Base-by-base conservation (phyloP, 495 filamentous ascomycete genomes). In the Penicillium psychrofluorescens region DNA sequence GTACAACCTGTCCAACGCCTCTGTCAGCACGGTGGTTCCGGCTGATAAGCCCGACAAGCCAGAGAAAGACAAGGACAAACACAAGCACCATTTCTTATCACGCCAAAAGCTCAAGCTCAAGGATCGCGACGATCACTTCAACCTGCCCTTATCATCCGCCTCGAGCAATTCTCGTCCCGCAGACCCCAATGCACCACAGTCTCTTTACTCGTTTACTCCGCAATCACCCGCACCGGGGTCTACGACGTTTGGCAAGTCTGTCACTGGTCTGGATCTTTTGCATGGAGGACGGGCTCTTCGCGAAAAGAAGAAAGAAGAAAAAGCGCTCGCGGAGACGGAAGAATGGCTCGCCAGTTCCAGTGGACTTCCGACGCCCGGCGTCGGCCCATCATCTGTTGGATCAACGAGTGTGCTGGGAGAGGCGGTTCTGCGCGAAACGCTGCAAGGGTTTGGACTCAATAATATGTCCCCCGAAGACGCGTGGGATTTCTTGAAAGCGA, bases 401-500 rank as follows among this genome's bases (percentile, higher is more conserved):
- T 29, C 57, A 64, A 9, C 48, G 54, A 5, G 63, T 9, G 40
- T 56, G 8, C 49, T 67, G 5, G 63, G 58, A 4, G 67, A 72
- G 11, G 62, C 68, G 27, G 58, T 64, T 11, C 41, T 76, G 9
- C 66, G 71, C 22, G 74, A 77, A 27, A 66, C 63, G 6, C 51
- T 76, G 14, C 72, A 75, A 41, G 74, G 75, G 0, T 81, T 86
- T 51, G 88, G 88, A 1, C 66, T 95, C 15, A 78, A 86, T 46
- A 88, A 87, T 50, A 84, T 95, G 80, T 79, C 78, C 6, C 72
- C 84, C 1, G 92, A 99, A 51, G 90, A 96, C 59, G 91, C 90
- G 7, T 99, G 94, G 94, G 88, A 90, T 16, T 86, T 88, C 45
- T 64, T 99, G n/a, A 92, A 91, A 51, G 83, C 85, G 0, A 89